phyloP scores from a whole-genome alignment of 2,329 filamentous ascomycete genomes.

The Aspergillus pseudoviridinutans region DNA sequence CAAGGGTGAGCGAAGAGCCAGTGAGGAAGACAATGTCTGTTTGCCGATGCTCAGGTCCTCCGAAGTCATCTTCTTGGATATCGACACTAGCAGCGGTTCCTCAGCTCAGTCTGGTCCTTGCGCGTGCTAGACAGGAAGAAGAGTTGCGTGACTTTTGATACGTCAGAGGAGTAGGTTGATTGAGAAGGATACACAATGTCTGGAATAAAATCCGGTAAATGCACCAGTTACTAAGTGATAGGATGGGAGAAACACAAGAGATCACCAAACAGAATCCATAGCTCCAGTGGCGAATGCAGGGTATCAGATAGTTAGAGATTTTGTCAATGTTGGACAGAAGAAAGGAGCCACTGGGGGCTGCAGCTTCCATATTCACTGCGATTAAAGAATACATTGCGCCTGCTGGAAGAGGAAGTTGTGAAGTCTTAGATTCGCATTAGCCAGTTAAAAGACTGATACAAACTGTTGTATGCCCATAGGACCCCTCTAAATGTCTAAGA shows the following conservation, averaged over 20 bases:
- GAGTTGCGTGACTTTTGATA: neutral
- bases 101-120: neutral
- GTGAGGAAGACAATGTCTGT: conserved; percentile 17
- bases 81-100: neutral
- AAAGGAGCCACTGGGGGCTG: conserved; percentile 3
- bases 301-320: neutral
- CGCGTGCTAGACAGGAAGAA: neutral
- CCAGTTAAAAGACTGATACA: neutral
- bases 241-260: neutral
- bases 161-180: neutral
- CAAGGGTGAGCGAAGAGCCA: conserved; percentile 14
- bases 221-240: neutral
- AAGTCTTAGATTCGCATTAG: neutral
- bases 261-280: neutral
- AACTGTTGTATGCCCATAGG: neutral
- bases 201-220: neutral
- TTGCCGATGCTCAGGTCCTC: conserved; percentile 3
- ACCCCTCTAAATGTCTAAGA: neutral
- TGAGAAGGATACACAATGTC: neutral
- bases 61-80: conserved; percentile 1
- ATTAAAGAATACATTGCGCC: neutral
- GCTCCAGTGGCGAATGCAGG: neutral
- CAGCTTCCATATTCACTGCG: neutral
- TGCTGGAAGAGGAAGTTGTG: neutral
- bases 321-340: conserved; percentile 17